These are phyloP conservation scores for Debaryomyces sp. DNA, from an alignment of 1,139 yeast genomes.

Conservation along the genomic window DNA sequence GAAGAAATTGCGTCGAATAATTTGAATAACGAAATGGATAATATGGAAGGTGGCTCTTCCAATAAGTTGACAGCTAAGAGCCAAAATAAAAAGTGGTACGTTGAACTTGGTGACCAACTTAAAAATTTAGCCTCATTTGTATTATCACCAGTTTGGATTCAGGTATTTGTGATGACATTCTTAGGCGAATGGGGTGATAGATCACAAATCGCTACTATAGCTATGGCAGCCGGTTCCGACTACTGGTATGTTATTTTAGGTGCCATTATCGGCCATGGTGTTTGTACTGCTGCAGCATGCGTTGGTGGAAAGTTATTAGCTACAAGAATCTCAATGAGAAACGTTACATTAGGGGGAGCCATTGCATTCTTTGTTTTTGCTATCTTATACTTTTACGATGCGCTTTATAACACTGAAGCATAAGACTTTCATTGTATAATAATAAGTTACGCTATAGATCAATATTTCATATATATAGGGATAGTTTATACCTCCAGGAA, in stretches of 20 bases:
- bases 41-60: conserved; percentile 49
- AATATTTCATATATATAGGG: background rate
- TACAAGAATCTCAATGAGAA: conserved; percentile 85
- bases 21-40: conserved; percentile 52
- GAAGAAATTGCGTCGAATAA: conserved; percentile 79
- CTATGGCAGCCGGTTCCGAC: conserved; percentile 97
- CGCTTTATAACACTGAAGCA: conserved; percentile 38
- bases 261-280: conserved; percentile 84
- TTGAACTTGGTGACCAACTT: conserved; percentile 34
- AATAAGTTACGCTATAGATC: background rate
- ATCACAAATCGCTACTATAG: conserved; percentile 96
- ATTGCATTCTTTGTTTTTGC: conserved; percentile 83
- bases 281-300: conserved; percentile 94
- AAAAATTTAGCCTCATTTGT: conserved; percentile 61
- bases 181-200: conserved; percentile 99
- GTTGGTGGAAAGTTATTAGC: conserved; percentile 91
- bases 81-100: conserved; percentile 25
- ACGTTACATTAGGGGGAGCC: conserved; percentile 90
- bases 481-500: background rate
- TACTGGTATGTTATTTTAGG: conserved; percentile 90
- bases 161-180: conserved; percentile 94
- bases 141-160: conserved; percentile 90
- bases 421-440: background rate
- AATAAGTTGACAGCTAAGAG: conserved; percentile 11
- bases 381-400: conserved; percentile 74